phyloP scores from a whole-genome alignment of 176 grass and related monocot genomes.

The Puya raimondii region DNA sequence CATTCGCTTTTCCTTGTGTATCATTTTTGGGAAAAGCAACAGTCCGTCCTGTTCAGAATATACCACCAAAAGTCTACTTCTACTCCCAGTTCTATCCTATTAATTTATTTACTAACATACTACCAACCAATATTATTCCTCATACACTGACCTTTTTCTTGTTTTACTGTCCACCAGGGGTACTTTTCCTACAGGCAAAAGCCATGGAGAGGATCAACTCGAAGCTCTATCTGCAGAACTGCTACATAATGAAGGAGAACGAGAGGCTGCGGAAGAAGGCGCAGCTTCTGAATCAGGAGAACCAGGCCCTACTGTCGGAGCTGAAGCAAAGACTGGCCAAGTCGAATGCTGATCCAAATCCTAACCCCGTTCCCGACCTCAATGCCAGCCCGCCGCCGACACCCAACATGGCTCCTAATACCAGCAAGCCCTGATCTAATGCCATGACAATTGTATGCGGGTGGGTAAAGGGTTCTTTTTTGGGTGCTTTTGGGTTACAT shows the following conservation, averaged over 20 bases:
- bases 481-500: not conserved
- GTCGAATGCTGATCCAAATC: not conserved
- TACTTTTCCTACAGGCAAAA: not conserved
- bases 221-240: constrained; percentile 83
- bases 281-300: constrained; percentile 76
- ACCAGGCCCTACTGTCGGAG: constrained; percentile 68
- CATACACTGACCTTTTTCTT: constrained; percentile 3
- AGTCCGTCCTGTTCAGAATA: too few species aligned
- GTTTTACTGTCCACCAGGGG: constrained; percentile 8
- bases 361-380: not conserved
- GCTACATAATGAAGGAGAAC: constrained; percentile 95
- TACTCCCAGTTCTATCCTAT: too few species aligned
- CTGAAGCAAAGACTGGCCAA: constrained; percentile 39
- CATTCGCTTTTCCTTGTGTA: not conserved
- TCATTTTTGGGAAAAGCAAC: not conserved
- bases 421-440: not conserved
- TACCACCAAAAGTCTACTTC: too few species aligned
- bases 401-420: not conserved
- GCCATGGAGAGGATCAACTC: constrained; percentile 75
- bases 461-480: not conserved
- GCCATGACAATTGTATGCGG: not conserved
- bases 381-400: not conserved
- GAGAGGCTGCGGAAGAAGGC: constrained; percentile 85
- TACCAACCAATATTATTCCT: not conserved
- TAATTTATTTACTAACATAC: too few species aligned